Percentiles rank a stretch among this genome's conserved stretches.
Conservation (phyloP, 768 basidiomycete species). For the Galerina marginata region DNA sequence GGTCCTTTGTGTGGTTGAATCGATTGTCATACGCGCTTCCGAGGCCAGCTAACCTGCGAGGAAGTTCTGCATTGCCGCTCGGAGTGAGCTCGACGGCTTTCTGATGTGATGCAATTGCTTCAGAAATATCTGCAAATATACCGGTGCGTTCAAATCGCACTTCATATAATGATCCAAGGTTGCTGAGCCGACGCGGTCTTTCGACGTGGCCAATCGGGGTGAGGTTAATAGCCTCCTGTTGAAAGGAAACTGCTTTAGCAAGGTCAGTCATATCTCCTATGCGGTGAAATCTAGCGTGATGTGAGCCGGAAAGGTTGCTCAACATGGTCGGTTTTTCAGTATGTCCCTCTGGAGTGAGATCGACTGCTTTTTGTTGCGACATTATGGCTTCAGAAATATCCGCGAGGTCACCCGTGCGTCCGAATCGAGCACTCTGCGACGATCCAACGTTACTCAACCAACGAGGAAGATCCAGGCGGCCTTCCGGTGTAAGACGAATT, state of each 20-base stretch:
- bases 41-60: not conserved
- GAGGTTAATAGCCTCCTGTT: constrained; percentile 7
- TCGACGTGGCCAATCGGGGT: constrained; percentile 14
- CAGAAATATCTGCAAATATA: not conserved
- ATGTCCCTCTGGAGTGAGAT: not conserved
- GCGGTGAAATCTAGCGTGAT: constrained; percentile 6
- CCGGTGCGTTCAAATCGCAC: not conserved
- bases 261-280: constrained; percentile 12
- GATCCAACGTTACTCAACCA: constrained; percentile 3
- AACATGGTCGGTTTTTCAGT: not conserved
- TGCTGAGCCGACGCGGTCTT: constrained; percentile 12
- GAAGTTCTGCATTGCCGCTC: not conserved
- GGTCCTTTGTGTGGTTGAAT: constrained; percentile 12
- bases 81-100: not conserved
- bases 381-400: not conserved
- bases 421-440: not conserved
- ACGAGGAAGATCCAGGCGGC: not conserved
- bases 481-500: constrained; percentile 4
- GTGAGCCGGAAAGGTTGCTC: not conserved
- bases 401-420: not conserved
- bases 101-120: not conserved
- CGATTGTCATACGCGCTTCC: constrained; percentile 24
- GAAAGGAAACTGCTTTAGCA: constrained; percentile 11
- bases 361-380: not conserved
- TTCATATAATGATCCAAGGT: constrained; percentile 6